A percentile compares a stretch with the other conserved stretches of the same genome.
These are phyloP conservation scores for Tylopilus intermedius DNA, from an alignment of 768 basidiomycete genomes.

Conservation along the genomic window DNA sequence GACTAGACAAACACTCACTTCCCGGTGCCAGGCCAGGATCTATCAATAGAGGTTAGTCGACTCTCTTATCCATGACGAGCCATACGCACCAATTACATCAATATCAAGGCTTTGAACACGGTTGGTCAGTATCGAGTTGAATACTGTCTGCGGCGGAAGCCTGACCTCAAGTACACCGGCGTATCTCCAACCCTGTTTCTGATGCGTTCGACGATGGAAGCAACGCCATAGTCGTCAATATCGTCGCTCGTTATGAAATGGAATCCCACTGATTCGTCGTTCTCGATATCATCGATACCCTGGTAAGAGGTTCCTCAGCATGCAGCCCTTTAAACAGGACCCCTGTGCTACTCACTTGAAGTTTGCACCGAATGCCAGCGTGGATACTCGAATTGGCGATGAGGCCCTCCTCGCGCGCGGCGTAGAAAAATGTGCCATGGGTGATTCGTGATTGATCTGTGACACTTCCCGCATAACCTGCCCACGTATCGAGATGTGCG, in stretches of 20 bases:
- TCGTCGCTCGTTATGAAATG: constrained; percentile 76
- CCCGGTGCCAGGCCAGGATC: constrained; percentile 79
- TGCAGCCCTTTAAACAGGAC: neutral
- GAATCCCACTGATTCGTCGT: constrained; percentile 73
- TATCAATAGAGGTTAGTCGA: constrained; percentile 18
- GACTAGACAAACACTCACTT: constrained; percentile 42
- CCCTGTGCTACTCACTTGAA: constrained; percentile 42
- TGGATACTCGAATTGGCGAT: constrained; percentile 73
- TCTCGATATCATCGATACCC: constrained; percentile 38
- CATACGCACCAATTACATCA: constrained; percentile 63
- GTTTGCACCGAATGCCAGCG: constrained; percentile 79
- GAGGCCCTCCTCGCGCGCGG: constrained; percentile 74
- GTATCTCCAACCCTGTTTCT: constrained; percentile 64
- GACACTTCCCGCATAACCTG: constrained; percentile 33
- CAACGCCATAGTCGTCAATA: constrained; percentile 73
- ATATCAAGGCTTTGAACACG: constrained; percentile 57
- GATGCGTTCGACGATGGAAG: constrained; percentile 66
- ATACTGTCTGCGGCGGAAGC: neutral
- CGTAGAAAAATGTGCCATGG: constrained; percentile 83
- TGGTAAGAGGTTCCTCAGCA: neutral
- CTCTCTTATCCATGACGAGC: neutral
- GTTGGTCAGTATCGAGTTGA: neutral
- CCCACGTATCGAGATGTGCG: constrained; percentile 66
- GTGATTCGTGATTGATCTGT: constrained; percentile 65
- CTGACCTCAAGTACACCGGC: constrained; percentile 71